Percentiles rank a stretch among this genome's conserved stretches.
phyloP scores from a whole-genome alignment of 805 yeast species.

The Priceomyces haplophilus region DNA sequence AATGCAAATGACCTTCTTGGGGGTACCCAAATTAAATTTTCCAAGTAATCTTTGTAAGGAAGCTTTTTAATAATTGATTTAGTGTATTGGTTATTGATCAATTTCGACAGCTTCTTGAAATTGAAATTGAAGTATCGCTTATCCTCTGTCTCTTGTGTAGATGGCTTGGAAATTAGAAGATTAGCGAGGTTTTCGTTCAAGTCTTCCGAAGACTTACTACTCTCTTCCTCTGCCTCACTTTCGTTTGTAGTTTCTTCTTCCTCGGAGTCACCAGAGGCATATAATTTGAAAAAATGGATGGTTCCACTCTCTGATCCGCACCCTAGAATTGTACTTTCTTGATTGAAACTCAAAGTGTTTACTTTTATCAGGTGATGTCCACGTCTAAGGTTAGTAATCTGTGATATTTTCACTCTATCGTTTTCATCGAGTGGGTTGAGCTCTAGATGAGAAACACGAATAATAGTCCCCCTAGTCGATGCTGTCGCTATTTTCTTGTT shows the following conservation, averaged over 20 bases:
- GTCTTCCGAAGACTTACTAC: conserved; percentile 33
- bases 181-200: conserved; percentile 42
- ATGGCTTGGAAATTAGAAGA: conserved; percentile 28
- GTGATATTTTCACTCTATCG: conserved; percentile 17
- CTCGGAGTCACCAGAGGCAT: conserved; percentile 8
- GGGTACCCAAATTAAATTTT: conserved; percentile 41
- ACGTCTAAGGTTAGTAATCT: conserved; percentile 34
- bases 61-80: conserved; percentile 35
- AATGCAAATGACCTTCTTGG: conserved; percentile 43
- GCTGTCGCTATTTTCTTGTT: conserved; percentile 37
- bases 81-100: conserved; percentile 36
- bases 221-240: conserved; percentile 18
- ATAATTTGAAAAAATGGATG: conserved; percentile 36
- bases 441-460: conserved; percentile 30
- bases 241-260: conserved; percentile 15
- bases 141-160: conserved; percentile 6
- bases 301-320: conserved; percentile 42
- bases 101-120: conserved; percentile 14
- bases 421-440: conserved; percentile 9
- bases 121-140: conserved; percentile 7
- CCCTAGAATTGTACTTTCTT: conserved; percentile 32
- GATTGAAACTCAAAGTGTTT: conserved; percentile 33
- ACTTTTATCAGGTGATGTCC: conserved; percentile 39
- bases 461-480: conserved; percentile 41
- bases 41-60: conserved; percentile 40